Evolutionary conservation across 73 alveolate genomes (phyloP).

Genomic region (Stentor roeselii): DNA sequence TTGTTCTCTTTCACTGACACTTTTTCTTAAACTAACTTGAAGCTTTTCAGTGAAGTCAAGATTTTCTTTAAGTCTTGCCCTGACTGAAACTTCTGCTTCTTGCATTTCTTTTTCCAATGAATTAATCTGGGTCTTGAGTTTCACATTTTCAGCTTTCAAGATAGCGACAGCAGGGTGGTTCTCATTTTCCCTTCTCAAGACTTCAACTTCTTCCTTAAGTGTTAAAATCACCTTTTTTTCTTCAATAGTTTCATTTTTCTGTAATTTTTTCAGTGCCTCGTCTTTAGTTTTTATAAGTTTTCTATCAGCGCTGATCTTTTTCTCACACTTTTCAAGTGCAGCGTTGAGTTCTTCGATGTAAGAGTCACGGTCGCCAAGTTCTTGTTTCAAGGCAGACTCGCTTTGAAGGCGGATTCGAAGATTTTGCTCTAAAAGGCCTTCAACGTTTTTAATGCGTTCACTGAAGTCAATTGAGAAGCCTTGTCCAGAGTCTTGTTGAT

Average conservation of each 20-base stretch:
- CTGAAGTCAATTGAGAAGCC: neutral
- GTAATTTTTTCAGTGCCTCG: constrained; percentile 32
- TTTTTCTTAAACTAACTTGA: constrained; percentile 41
- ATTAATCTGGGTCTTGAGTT: constrained; percentile 38
- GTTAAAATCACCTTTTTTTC: constrained; percentile 33
- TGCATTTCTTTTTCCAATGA: constrained; percentile 50
- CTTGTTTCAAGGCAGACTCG: constrained; percentile 8
- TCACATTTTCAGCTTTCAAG: constrained; percentile 15
- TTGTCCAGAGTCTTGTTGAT: neutral
- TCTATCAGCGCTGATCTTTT: constrained; percentile 41
- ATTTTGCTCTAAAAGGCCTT: constrained; percentile 19
- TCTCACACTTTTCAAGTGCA: constrained; percentile 6
- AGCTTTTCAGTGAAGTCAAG: constrained; percentile 41
- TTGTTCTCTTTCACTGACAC: constrained; percentile 38
- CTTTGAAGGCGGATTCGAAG: constrained; percentile 16
- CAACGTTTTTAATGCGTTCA: constrained; percentile 13
- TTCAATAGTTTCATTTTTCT: constrained; percentile 34
- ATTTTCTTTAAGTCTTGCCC: constrained; percentile 31
- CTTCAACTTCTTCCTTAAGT: neutral
- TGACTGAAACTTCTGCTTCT: constrained; percentile 42
- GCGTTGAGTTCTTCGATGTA: neutral
- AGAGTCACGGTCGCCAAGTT: neutral
- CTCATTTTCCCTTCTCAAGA: neutral
- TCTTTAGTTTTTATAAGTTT: constrained; percentile 47
- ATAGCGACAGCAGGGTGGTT: constrained; percentile 28